phyloP scores from a whole-genome alignment of 495 filamentous ascomycete genomes.

The Lindgomyces ingoldianus region DNA sequence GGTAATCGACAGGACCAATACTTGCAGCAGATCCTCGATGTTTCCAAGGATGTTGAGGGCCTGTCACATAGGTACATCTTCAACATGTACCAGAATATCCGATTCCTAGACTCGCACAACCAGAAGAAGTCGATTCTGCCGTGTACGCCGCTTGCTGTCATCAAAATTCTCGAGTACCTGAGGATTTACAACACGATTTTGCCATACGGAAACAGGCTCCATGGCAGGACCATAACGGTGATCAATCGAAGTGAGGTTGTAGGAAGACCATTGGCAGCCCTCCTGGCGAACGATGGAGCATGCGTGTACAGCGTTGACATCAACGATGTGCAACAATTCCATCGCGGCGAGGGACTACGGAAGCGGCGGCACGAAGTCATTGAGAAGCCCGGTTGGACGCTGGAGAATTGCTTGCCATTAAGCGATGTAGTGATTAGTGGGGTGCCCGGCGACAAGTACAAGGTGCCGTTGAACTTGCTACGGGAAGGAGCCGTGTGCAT shows the following conservation, averaged over 20 bases:
- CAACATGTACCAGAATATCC: constrained; percentile 99
- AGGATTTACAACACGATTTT: constrained; percentile 96
- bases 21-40: constrained; percentile 89
- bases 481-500: constrained; percentile 91
- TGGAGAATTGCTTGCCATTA: constrained; percentile 78
- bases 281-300: constrained; percentile 94
- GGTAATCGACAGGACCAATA: constrained; percentile 84
- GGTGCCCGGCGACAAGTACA: constrained; percentile 83
- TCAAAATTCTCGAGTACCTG: constrained; percentile 95
- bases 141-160: constrained; percentile 90
- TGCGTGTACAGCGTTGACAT: constrained; percentile 93
- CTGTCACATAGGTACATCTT: constrained; percentile 91
- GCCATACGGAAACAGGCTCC: constrained; percentile 88
- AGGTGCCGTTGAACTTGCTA: constrained; percentile 79
- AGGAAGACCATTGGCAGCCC: constrained; percentile 86
- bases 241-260: constrained; percentile 96
- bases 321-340: constrained; percentile 88
- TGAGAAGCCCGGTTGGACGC: constrained; percentile 69
- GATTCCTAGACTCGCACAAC: constrained; percentile 81
- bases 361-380: constrained; percentile 80
- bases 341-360: constrained; percentile 78
- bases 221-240: constrained; percentile 87
- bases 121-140: constrained; percentile 87
- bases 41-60: constrained; percentile 92
- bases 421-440: constrained; percentile 94